These are phyloP conservation scores for Rhodosporidiobolus odoratus DNA, from an alignment of 768 basidiomycete species.

Conservation along the genomic window DNA sequence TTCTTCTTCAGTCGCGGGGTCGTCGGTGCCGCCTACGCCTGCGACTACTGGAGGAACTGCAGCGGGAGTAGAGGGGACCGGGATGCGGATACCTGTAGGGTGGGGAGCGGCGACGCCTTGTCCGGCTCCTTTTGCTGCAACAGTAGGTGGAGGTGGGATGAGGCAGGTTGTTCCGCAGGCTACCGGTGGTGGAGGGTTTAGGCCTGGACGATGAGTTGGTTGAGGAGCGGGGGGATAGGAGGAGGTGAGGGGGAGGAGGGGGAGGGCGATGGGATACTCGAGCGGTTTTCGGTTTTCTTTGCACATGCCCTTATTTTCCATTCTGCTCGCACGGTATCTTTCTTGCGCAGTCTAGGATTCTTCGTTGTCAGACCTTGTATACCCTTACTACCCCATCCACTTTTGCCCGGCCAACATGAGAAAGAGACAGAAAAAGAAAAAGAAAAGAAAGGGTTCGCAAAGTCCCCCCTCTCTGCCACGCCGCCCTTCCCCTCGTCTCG, in stretches of 20 bases:
- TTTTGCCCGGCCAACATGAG: neutral
- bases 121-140: neutral
- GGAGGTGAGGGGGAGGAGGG: neutral
- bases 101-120: neutral
- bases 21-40: neutral
- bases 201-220: neutral
- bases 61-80: neutral
- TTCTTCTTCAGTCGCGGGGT: neutral
- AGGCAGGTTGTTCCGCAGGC: neutral
- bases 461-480: neutral
- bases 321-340: neutral
- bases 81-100: slow-evolving; percentile 3
- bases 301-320: neutral
- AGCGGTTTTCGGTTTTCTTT: neutral
- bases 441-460: neutral
- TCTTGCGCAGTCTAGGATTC: neutral
- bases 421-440: neutral
- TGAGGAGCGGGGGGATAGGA: too few relatives aligned
- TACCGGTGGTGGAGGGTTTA: neutral
- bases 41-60: neutral
- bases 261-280: neutral
- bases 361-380: too few relatives aligned
- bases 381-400: neutral
- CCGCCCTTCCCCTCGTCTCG: neutral
- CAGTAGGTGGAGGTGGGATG: neutral